phyloP scores from a whole-genome alignment of 306 rosid species.

The Ormosia emarginata region DNA sequence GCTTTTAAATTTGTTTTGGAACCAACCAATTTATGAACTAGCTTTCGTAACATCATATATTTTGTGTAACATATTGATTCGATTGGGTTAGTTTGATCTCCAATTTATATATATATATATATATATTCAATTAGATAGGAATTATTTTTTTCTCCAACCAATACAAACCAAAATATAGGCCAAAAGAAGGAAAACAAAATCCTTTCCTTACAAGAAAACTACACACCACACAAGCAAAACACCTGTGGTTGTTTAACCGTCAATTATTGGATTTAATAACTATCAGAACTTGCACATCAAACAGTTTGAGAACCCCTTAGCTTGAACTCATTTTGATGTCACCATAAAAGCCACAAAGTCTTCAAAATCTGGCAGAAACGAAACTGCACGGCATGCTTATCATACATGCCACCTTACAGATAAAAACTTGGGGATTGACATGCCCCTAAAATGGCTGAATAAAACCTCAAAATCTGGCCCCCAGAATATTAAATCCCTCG shows the following conservation, averaged over 20 bases:
- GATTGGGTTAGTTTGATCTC: too few relatives aligned
- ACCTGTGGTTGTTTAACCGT: neutral
- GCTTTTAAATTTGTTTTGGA: too few relatives aligned
- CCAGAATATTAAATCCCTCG: neutral
- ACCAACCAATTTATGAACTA: too few relatives aligned
- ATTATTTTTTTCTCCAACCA: too few relatives aligned
- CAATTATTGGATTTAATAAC: neutral
- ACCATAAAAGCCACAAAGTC: neutral
- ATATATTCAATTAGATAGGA: too few relatives aligned
- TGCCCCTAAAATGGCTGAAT: neutral
- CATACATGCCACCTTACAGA: neutral
- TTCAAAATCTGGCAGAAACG: neutral
- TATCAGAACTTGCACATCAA: neutral
- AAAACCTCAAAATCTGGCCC: neutral
- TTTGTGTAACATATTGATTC: too few relatives aligned
- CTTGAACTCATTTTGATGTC: neutral
- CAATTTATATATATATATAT: too few relatives aligned
- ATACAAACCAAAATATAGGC: neutral
- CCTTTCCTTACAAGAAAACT: neutral
- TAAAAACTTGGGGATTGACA: neutral
- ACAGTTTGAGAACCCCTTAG: neutral
- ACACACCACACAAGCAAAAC: neutral
- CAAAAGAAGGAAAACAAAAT: neutral
- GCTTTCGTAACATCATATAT: too few relatives aligned
- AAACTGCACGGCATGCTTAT: neutral